Conservation (phyloP, 768 basidiomycete species). For the Podaxis carcinomalis region DNA sequence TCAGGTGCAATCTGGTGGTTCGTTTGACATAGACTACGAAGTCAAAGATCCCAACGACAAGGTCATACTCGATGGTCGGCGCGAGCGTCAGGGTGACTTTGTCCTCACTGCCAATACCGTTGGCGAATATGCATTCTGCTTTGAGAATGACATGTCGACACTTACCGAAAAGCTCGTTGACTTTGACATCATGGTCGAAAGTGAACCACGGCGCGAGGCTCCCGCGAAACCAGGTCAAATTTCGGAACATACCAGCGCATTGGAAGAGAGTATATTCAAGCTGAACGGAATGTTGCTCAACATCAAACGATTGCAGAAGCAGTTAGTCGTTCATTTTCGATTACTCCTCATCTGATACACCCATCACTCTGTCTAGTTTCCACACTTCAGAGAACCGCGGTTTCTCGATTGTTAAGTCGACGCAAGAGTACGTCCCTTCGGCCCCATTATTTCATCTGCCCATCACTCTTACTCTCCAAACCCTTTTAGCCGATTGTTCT, state of each 20-base stretch:
- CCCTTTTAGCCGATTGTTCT: conserved; percentile 75
- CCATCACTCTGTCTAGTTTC: conserved; percentile 50
- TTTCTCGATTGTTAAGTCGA: conserved; percentile 89
- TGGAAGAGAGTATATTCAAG: conserved; percentile 95
- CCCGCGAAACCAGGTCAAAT: conserved; percentile 88
- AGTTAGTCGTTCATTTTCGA: conserved; percentile 49
- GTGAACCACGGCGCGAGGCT: conserved; percentile 86
- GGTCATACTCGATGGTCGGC: conserved; percentile 79
- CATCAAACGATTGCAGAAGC: conserved; percentile 91
- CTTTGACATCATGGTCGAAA: conserved; percentile 98
- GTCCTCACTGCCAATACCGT: conserved; percentile 91
- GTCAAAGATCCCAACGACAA: conserved; percentile 90
- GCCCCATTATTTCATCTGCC: too few species aligned
- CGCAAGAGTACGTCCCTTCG: conserved; percentile 58
- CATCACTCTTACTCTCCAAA: conserved; percentile 1
- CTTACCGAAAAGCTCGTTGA: conserved; percentile 93
- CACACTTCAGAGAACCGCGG: conserved; percentile 93
- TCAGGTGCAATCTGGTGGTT: conserved; percentile 94
- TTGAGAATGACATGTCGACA: conserved; percentile 96
- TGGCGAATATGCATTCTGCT: conserved; percentile 94
- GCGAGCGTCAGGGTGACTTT: conserved; percentile 95
- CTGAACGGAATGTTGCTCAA: conserved; percentile 83
- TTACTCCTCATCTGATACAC: background rate
- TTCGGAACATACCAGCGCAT: conserved; percentile 84
- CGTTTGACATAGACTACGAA: conserved; percentile 94